These are phyloP conservation scores for Lagenidium giganteum DNA, from an alignment of 352 stramenopile genomes.

Conservation along the genomic window DNA sequence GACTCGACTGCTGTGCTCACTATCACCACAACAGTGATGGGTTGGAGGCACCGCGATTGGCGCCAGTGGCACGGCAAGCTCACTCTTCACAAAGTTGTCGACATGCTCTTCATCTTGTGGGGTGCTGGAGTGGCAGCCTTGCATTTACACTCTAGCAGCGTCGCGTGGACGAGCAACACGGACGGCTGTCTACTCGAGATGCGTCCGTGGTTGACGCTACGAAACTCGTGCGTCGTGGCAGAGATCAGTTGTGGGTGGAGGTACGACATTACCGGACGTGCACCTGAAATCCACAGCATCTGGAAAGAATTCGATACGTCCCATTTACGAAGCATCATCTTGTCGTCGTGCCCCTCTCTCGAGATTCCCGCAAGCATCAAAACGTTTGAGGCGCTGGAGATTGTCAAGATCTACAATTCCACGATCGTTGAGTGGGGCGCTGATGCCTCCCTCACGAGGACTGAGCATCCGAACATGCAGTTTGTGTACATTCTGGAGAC, in stretches of 20 bases:
- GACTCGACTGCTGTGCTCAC: no score
- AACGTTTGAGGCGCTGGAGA: slow-evolving; percentile 29
- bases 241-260: slow-evolving; percentile 25
- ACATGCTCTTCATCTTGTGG: not conserved
- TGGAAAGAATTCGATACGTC: no score
- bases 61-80: no score
- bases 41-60: no score
- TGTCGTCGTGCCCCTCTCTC: slow-evolving; percentile 24
- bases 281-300: no score
- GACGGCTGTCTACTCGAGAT: slow-evolving; percentile 15
- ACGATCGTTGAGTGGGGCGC: slow-evolving; percentile 30
- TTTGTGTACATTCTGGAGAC: no score
- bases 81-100: no score
- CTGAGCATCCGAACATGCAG: slow-evolving; percentile 23
- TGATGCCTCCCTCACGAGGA: slow-evolving; percentile 25
- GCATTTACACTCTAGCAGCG: not conserved
- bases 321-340: no score
- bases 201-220: slow-evolving; percentile 5
- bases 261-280: no score
- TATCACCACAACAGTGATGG: no score
- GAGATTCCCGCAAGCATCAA: slow-evolving; percentile 24
- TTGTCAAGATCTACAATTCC: slow-evolving; percentile 56
- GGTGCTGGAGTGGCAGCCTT: not conserved
- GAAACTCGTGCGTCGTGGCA: slow-evolving; percentile 11
- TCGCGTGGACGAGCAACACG: not conserved